Base-by-base conservation (phyloP, 331 rosid species). In the Quercus phellos region DNA sequence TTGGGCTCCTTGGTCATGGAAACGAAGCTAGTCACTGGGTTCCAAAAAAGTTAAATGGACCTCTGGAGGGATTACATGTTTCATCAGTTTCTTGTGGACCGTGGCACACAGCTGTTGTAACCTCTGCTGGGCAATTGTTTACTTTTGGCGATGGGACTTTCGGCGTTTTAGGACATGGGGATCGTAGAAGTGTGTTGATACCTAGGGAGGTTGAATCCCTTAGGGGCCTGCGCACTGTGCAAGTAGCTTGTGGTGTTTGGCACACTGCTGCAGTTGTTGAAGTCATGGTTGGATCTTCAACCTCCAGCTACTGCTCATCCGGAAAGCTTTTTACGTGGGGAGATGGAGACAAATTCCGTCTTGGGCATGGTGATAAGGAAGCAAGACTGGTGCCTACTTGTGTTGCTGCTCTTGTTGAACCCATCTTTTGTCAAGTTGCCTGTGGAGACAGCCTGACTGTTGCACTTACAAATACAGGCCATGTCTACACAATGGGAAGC, bases 301-400 rank as follows among this genome's bases (percentile, higher is more conserved):
- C 82, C 73, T 81, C 85, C 61, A 78, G 80, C 72, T 81, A 78
- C 71, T 75, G 73, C 35, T 79, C 81, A 74, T 85, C 86, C 22
- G 88, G 88, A 29, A 85, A 85, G 81, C 79, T 85, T 51, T 85
- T 78, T 69, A 85, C 88, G 9, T 85, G 88, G 88, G 88, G 88
- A 29, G 88, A 85, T 78, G 88, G 88, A 51, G 88, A 85, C 72
- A 85, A 82, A 70, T 83, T 83, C 56, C 84, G 79, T 71, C 86
- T 85, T 74, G 86, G 88, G 60, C 86, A 85, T 60, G 88, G 86
- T 58, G 86, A 85, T 19, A 85, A 67, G 71, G 84, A 81, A 51
- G 78, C 84, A 26, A 85, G 73, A 76, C 84, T 85, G 54, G 78
- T 82, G n/a, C 88, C 88, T 9, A 78, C 88, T 58, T 79, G 86